Evolutionary conservation across 2,329 filamentous ascomycete genomes (phyloP).

Genomic region (Phaeomoniella chlamydospora): DNA sequence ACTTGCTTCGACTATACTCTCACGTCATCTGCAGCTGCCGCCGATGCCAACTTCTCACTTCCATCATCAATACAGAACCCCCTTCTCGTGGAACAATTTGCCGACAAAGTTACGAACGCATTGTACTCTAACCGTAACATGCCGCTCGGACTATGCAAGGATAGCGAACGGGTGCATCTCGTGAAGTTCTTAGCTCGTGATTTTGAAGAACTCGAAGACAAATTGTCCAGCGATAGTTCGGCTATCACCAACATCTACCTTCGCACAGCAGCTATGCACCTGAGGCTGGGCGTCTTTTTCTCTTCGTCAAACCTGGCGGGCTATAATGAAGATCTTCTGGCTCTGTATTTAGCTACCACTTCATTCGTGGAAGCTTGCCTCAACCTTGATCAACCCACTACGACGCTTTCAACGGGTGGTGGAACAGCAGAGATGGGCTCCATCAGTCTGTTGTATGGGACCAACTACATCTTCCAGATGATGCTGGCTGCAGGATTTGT

Average conservation of each 20-base stretch:
- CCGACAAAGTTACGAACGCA: conserved; percentile 40
- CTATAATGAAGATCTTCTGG: conserved; percentile 29
- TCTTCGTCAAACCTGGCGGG: conserved; percentile 30
- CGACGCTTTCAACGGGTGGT: conserved; percentile 8
- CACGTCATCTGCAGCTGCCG: conserved; percentile 23
- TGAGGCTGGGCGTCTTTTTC: conserved; percentile 34
- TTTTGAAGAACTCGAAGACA: conserved; percentile 37
- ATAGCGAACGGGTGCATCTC: conserved; percentile 27
- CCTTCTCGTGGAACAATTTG: conserved; percentile 43
- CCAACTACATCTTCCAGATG: conserved; percentile 54
- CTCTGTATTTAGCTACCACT: conserved; percentile 29
- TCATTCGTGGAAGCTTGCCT: conserved; percentile 31
- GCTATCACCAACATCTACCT: conserved; percentile 32
- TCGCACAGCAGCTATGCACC: conserved; percentile 29
- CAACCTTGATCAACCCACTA: conserved; percentile 17
- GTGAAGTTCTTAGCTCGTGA: conserved; percentile 30
- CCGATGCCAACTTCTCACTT: conserved; percentile 31
- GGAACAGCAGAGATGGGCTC: conserved; percentile 3
- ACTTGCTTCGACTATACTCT: conserved; percentile 47
- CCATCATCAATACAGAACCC: conserved; percentile 36
- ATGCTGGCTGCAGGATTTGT: conserved; percentile 50
- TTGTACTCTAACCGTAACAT: conserved; percentile 42
- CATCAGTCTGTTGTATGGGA: conserved; percentile 30
- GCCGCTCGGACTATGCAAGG: conserved; percentile 33
- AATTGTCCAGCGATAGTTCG: conserved; percentile 25